These are phyloP conservation scores for Yamadazyma diddensiae DNA, from an alignment of 1,139 yeast genomes.

Conservation along the genomic window DNA sequence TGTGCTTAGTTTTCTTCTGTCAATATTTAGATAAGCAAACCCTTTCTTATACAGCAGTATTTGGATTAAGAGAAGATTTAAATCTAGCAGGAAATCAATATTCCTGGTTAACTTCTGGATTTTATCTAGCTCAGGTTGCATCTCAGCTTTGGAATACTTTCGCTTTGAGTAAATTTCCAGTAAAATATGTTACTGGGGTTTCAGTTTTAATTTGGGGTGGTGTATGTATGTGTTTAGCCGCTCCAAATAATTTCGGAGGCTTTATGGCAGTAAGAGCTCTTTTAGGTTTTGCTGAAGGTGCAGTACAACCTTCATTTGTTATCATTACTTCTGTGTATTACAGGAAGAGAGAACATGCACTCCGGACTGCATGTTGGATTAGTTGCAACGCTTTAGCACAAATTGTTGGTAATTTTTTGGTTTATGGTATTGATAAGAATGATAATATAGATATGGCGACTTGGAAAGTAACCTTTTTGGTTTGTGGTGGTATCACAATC, in stretches of 20 bases:
- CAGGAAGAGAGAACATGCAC: constrained; percentile 15
- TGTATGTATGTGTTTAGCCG: constrained; percentile 21
- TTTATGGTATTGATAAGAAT: constrained; percentile 17
- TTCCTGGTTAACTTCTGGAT: constrained; percentile 53
- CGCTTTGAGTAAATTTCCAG: constrained; percentile 32
- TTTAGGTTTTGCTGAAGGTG: constrained; percentile 53
- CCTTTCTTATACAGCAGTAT: constrained; percentile 47
- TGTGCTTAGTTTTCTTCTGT: constrained; percentile 33
- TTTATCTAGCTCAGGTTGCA: constrained; percentile 48
- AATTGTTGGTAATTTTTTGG: constrained; percentile 14
- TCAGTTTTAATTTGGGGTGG: constrained; percentile 25
- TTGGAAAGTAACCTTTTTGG: constrained; percentile 21
- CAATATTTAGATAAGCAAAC: constrained; percentile 10
- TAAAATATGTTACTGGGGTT: constrained; percentile 20
- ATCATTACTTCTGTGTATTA: constrained; percentile 31
- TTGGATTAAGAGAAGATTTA: constrained; percentile 49
- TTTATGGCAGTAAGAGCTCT: constrained; percentile 22
- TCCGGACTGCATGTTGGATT: constrained; percentile 19
- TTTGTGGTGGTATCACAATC: constrained; percentile 21
- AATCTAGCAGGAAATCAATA: constrained; percentile 47
- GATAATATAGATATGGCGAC: constrained; percentile 11
- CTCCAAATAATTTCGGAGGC: constrained; percentile 21
- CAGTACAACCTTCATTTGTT: constrained; percentile 52
- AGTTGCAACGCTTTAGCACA: constrained; percentile 18
- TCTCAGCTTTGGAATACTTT: constrained; percentile 45